phyloP scores from a whole-genome alignment of 2,329 filamentous ascomycete species.

The Monosporascus sp. region DNA sequence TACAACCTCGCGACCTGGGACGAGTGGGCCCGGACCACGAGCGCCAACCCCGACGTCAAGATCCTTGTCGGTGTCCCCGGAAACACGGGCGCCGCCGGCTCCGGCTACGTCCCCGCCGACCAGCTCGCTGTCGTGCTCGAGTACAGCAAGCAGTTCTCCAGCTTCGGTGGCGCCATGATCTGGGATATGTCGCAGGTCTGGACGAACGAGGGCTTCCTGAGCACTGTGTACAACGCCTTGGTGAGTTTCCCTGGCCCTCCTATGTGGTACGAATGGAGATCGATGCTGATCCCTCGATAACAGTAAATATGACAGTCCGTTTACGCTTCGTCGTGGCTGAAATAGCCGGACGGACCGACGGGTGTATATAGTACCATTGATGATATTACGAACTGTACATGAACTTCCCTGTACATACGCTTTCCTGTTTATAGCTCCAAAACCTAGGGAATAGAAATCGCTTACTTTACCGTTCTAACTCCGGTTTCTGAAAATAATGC shows the following conservation, averaged over 20 bases:
- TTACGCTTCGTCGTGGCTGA: not conserved
- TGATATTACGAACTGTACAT: not conserved
- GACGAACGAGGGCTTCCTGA: conserved; percentile 53
- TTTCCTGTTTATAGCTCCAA: no score
- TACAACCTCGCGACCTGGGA: conserved; percentile 65
- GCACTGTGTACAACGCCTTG: conserved; percentile 35
- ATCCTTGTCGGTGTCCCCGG: conserved; percentile 59
- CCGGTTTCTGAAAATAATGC: no score
- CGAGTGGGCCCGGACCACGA: conserved; percentile 54
- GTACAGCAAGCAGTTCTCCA: conserved; percentile 50
- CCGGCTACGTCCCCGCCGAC: conserved; percentile 56
- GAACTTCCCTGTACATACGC: not conserved
- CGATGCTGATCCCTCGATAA: not conserved
- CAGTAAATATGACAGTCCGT: not conserved
- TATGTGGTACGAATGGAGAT: not conserved
- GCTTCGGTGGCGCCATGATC: conserved; percentile 65
- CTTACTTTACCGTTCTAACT: no score
- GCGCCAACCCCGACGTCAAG: conserved; percentile 56
- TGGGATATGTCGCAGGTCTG: conserved; percentile 63
- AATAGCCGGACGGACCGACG: not conserved
- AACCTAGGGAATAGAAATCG: no score
- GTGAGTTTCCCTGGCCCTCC: not conserved
- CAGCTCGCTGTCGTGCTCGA: conserved; percentile 40
- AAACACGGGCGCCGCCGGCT: conserved; percentile 47
- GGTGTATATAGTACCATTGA: not conserved